phyloP scores from a whole-genome alignment of 192 early-diverging fungal species.

The Linnemannia zychae region DNA sequence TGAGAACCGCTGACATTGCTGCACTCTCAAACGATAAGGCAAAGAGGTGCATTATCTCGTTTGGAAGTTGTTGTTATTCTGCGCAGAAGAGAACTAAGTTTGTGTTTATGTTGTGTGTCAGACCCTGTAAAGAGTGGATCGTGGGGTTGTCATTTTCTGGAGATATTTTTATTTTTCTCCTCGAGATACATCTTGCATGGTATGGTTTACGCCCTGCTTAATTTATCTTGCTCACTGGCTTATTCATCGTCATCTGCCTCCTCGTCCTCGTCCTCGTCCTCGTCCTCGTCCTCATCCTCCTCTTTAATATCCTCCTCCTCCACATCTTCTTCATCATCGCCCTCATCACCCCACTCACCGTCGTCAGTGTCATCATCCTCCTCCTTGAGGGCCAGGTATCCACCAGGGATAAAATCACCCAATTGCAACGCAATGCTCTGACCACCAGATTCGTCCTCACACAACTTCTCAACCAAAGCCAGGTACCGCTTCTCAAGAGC shows the following conservation, averaged over 20 bases:
- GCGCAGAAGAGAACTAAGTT: not conserved
- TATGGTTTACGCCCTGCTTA: not conserved
- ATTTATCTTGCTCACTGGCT: not conserved
- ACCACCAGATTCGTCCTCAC: conserved; percentile 47
- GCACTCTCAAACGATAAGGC: not conserved
- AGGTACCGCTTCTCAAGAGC: conserved; percentile 17
- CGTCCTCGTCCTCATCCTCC: not conserved
- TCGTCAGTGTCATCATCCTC: conserved; percentile 1
- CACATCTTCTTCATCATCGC: not conserved
- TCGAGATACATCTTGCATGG: not conserved
- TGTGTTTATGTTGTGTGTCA: not conserved
- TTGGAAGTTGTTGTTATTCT: not conserved
- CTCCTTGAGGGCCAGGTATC: conserved; percentile 6
- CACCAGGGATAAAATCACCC: conserved; percentile 45
- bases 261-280: not conserved
- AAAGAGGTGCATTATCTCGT: not conserved
- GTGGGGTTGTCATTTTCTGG: not conserved
- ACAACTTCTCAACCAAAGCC: conserved; percentile 30
- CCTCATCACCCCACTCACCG: not conserved
- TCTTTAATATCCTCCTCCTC: not conserved
- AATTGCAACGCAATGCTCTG: conserved; percentile 40
- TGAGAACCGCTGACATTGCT: not conserved
- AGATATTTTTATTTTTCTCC: not conserved
- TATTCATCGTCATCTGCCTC: not conserved
- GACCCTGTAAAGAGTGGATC: not conserved